phyloP scores from a whole-genome alignment of 2,329 filamentous ascomycete genomes.

The Aspergillus phoenicis region DNA sequence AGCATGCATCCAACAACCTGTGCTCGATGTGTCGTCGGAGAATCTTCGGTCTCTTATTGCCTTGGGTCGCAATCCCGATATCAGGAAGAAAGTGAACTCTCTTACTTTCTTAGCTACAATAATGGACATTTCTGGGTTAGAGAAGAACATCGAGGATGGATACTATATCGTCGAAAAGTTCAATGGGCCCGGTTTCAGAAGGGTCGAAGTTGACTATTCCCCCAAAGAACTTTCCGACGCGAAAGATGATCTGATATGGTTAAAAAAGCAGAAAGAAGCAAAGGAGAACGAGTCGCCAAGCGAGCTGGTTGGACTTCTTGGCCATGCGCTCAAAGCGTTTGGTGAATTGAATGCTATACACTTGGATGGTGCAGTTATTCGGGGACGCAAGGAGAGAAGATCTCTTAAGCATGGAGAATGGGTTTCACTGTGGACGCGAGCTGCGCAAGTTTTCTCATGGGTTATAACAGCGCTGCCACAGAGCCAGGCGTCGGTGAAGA shows the following conservation, averaged over 20 bases:
- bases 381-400: not conserved
- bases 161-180: not conserved
- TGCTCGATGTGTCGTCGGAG: constrained; percentile 2
- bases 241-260: constrained; percentile 4
- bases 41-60: constrained; percentile 8
- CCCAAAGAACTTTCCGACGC: constrained; percentile 2
- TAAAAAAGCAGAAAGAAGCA: constrained; percentile 2
- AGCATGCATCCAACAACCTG: constrained; percentile 4
- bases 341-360: constrained; percentile 2
- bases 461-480: constrained; percentile 6
- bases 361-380: constrained; percentile 5
- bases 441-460: constrained; percentile 10
- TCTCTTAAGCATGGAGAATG: not conserved
- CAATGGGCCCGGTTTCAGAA: not conserved
- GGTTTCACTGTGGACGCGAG: constrained; percentile 2
- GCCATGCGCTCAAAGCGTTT: constrained; percentile 6
- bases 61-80: not conserved
- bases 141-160: not conserved
- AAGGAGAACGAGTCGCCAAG: not conserved
- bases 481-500: not conserved
- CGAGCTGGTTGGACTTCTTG: constrained; percentile 9
- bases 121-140: not conserved
- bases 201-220: not conserved
- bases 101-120: constrained; percentile 11
- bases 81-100: constrained; percentile 3